Evolutionary conservation across 108 stramenopile genomes (phyloP).

Genomic region (Skeletonema costatum): DNA sequence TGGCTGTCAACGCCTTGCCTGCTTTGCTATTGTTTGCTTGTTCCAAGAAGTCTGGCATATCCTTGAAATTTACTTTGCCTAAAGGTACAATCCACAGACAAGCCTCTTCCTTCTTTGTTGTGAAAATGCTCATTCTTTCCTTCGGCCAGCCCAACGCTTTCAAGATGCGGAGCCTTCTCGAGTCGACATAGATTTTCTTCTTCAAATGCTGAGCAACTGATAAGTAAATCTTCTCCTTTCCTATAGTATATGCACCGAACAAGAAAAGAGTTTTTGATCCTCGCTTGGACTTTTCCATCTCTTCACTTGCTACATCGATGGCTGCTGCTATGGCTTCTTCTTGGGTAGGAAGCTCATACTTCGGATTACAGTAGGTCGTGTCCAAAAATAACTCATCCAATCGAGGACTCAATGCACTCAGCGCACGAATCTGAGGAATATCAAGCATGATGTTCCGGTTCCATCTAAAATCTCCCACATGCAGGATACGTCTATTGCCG

Average conservation of each 20-base stretch:
- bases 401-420: constrained; percentile 37
- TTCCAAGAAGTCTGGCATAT: constrained; percentile 63
- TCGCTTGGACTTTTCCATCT: constrained; percentile 44
- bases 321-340: constrained; percentile 57
- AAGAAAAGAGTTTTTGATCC: constrained; percentile 66
- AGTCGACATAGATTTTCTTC: constrained; percentile 86
- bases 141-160: constrained; percentile 66
- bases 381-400: constrained; percentile 66
- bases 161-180: constrained; percentile 66
- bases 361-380: constrained; percentile 70
- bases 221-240: constrained; percentile 91
- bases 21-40: constrained; percentile 50
- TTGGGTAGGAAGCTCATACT: constrained; percentile 60
- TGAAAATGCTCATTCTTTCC: constrained; percentile 60
- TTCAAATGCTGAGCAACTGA: constrained; percentile 74
- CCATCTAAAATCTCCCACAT: constrained; percentile 77
- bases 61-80: constrained; percentile 84
- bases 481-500: constrained; percentile 59
- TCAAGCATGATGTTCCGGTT: constrained; percentile 43
- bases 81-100: constrained; percentile 85
- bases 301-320: constrained; percentile 52
- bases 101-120: constrained; percentile 7
- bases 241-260: constrained; percentile 95
- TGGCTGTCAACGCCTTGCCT: constrained; percentile 44
- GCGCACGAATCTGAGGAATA: constrained; percentile 42